Conservation (phyloP, 306 rosid species). For the Dalbergia cochinchinensis region DNA sequence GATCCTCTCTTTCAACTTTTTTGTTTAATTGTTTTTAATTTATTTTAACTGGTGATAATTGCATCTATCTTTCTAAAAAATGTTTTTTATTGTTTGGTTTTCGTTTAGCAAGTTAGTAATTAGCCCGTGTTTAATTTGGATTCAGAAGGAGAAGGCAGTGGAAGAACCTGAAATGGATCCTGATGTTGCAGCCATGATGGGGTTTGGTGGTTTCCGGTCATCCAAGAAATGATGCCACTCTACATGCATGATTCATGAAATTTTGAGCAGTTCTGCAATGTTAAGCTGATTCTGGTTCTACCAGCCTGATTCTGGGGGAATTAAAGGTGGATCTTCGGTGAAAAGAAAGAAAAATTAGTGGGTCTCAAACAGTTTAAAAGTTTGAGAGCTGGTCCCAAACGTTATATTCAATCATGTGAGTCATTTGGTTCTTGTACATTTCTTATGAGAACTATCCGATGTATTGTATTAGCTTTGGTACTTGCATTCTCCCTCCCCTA, state of each 20-base stretch:
- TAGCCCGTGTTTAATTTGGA: conserved; percentile 30
- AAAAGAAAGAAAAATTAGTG: not conserved
- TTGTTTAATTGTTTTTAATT: not conserved
- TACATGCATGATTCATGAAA: conserved; percentile 27
- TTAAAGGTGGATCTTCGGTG: conserved; percentile 37
- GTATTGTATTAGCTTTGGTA: conserved; percentile 37
- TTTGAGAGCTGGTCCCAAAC: conserved; percentile 9
- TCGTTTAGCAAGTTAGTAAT: not conserved
- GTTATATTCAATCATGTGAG: conserved; percentile 31
- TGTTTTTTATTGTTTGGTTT: not conserved
- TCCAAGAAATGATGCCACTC: conserved; percentile 67
- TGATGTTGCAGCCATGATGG: conserved; percentile 98
- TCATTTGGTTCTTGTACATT: conserved; percentile 48
- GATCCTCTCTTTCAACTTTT: not conserved
- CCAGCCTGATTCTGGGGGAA: conserved; percentile 22
- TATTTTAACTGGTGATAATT: conserved; percentile 1
- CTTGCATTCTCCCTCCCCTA: conserved; percentile 14
- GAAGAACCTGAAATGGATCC: conserved; percentile 92
- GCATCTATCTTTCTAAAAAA: not conserved
- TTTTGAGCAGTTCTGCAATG: conserved; percentile 40
- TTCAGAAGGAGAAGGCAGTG: conserved; percentile 81
- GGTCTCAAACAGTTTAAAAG: not conserved
- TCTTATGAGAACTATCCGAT: conserved; percentile 40
- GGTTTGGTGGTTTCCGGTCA: conserved; percentile 92
- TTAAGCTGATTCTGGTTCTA: conserved; percentile 39